Evolutionary conservation across 2,329 filamentous ascomycete species (phyloP), one percentile per base, ranked within the genome.

Genomic region (Gnomoniopsis smithogilvyi): DNA sequence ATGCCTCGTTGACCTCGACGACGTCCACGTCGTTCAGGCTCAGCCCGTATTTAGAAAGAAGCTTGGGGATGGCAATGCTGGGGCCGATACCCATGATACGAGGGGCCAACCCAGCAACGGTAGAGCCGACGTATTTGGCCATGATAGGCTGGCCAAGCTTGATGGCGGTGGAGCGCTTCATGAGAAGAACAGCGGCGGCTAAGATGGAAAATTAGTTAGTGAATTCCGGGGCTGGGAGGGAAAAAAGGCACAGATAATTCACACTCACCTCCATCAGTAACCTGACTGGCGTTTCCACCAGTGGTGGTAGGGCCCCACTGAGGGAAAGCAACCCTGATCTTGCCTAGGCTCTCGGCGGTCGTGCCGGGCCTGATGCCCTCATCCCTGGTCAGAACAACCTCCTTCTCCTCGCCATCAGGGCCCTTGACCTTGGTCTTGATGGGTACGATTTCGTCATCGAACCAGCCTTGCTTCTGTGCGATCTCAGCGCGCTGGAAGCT

Each of bases 81-180:
- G 91, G 91, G 57, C 91, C 91, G 66, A 98, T 96, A 64, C 94
- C 95, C 95, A 99, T 99, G 77, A 99, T 92, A 64, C 95, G 85
- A 6, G 95, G 95, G 0, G 95, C 86, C 6, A 98, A 85, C 67
- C 95, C 95, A 43, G 93, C 90, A 46, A 96, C 88, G 12, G 93
- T 96, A 58, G 93, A 90, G 67, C 91, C 92, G 64, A 95, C 92
- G 73, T 92, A 98, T 77, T 99, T 99, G 76, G 89, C 95, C 63
- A 98, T 72, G 75, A 99, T 93, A 63, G 94, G 92, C 78, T 97
- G 91, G 64, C 90, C 89, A 48, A 97, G 86, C 75, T 90, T 87
- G 69, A 91, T 84, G 61, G 94, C 94, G 63, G 89, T 94, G 65
- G 90, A 93, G 59, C 94, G 91, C 82, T 95, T 95, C 94, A 98